Evolutionary conservation across 495 filamentous ascomycete genomes (phyloP).

Genomic region (Aspergillus sclerotioniger): DNA sequence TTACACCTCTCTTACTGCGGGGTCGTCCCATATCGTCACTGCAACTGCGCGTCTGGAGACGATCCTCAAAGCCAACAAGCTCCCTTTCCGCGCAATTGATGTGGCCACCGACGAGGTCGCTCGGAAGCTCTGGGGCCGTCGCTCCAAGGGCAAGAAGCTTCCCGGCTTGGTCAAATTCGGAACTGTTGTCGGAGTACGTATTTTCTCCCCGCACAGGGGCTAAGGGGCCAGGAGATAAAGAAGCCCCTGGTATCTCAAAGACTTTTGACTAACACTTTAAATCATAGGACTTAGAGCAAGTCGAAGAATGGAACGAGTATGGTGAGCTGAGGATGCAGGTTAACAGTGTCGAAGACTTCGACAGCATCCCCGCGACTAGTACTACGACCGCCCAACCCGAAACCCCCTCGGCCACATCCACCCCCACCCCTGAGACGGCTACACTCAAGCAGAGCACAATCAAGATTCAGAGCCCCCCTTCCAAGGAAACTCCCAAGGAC

Average conservation of each 20-base stretch:
- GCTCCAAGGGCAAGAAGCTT: constrained; percentile 76
- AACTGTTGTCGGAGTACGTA: constrained; percentile 77
- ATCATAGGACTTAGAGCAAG: constrained; percentile 78
- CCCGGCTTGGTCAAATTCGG: constrained; percentile 89
- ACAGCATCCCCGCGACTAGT: constrained; percentile 44
- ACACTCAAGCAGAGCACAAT: constrained; percentile 39
- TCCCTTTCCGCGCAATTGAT: constrained; percentile 90
- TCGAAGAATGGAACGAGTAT: constrained; percentile 99
- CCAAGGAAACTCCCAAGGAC: constrained; percentile 32
- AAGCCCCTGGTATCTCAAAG: neutral
- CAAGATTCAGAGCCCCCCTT: constrained; percentile 45
- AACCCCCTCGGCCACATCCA: constrained; percentile 31
- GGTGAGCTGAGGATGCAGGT: constrained; percentile 88
- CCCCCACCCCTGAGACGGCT: constrained; percentile 34
- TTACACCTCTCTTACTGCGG: constrained; percentile 92
- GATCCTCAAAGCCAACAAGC: constrained; percentile 90
- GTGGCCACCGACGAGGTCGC: constrained; percentile 90
- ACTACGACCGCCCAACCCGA: constrained; percentile 33
- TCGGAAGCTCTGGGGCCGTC: constrained; percentile 83
- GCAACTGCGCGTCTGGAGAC: constrained; percentile 94
- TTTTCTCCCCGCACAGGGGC: constrained; percentile 1
- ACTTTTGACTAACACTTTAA: neutral
- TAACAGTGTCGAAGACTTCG: constrained; percentile 42
- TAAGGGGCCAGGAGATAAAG: neutral
- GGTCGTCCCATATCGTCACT: constrained; percentile 95